Evolutionary conservation across 129 eudicot species (phyloP).

Genomic region (Pittosporum tobira): DNA sequence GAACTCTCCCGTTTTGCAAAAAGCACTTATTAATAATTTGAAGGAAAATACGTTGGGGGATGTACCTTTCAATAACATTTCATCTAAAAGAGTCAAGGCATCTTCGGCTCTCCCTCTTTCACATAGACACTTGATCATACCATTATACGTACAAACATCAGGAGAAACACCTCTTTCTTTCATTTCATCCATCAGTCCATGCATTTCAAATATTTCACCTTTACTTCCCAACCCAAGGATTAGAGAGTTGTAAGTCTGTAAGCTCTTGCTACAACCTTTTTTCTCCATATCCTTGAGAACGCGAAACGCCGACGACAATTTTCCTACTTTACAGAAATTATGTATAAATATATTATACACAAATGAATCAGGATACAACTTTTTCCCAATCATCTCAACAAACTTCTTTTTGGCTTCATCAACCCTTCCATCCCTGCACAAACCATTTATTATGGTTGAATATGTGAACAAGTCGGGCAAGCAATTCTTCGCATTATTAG

Average conservation of each 20-base stretch:
- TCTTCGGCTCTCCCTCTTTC: conserved; percentile 62
- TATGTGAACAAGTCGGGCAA: conserved; percentile 79
- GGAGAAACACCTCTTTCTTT: conserved; percentile 71
- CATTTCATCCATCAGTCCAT: conserved; percentile 83
- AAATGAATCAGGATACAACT: conserved; percentile 67
- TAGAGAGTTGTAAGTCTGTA: conserved; percentile 78
- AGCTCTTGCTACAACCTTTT: conserved; percentile 59
- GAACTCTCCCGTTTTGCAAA: conserved; percentile 74
- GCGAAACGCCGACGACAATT: conserved; percentile 76
- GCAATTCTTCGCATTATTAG: conserved; percentile 30
- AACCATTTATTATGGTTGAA: conserved; percentile 57
- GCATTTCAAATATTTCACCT: conserved; percentile 85
- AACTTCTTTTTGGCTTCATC: conserved; percentile 88
- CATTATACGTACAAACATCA: conserved; percentile 65
- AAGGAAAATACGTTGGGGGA: conserved; percentile 58
- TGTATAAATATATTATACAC: conserved; percentile 53
- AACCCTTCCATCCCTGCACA: conserved; percentile 74
- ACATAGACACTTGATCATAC: conserved; percentile 57
- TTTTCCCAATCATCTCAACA: conserved; percentile 67
- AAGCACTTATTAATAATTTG: conserved; percentile 49
- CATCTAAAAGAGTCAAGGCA: conserved; percentile 63
- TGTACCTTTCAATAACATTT: conserved; percentile 58
- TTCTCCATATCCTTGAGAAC: conserved; percentile 98
- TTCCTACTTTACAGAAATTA: conserved; percentile 60
- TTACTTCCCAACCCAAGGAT: conserved; percentile 63